Base-by-base conservation (phyloP, 257 asterid genomes). In the Jacaranda mimosifolia region DNA sequence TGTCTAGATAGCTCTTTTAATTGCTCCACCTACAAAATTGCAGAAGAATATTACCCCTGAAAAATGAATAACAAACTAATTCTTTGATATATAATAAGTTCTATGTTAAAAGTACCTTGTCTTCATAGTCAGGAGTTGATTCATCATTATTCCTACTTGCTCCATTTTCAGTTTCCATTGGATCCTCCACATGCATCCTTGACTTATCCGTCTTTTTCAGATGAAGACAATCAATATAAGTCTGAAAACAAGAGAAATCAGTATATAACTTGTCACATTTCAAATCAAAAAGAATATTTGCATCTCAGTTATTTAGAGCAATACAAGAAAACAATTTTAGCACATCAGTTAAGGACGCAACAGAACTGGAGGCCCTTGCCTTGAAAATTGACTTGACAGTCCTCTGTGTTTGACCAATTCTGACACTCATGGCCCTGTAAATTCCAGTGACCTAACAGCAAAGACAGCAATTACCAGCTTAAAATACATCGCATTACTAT, bases 381-480 rank as follows among this genome's bases (percentile, higher is more conserved):
- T 91, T 96, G 85, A 84, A 94, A 53, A 96, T 85, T 59, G 99
- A 96, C 89, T 92, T 96, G 59, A 96, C 98, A 32, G 97, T 90
- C 91, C 99, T 91, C 68, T 94, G 99, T n/a, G 96, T 84, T 78
- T 97, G 87, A 73, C 99, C 99, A 70, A 96, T 77, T 87, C 98
- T 86, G 67, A 96, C 99, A 85, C 80, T 92, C 97, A 92, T 96
- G 63, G 99, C 99, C 80, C 98, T 83, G 81, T 93, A 96, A 79
- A 93, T 93, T 78, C 99, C 99, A 75, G 99, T 92, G 75, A 96
- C 97, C 99, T 96, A 77, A 75, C 60, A 82, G 74, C 63, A 84
- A 80, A 36, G 70, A 13, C 53, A 82, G 70, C 71, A 77, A 64
- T 73, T 42, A 62, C 75, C 79, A 84, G 77, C 72, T 21, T 74